Conservation (phyloP, 768 basidiomycete genomes). For the Boletellus emodensis region DNA sequence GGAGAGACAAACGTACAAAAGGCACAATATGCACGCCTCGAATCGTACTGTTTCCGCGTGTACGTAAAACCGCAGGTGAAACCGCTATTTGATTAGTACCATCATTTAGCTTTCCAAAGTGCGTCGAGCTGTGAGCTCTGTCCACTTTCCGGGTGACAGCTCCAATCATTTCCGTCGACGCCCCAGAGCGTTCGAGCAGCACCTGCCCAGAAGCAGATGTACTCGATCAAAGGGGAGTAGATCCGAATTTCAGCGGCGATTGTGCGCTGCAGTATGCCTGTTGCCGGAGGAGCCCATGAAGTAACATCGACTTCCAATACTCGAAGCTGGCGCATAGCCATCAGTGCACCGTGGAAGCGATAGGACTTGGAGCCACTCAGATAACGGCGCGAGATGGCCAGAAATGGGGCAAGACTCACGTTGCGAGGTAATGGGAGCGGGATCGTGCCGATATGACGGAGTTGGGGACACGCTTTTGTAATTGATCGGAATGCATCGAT, state of each 20-base stretch:
- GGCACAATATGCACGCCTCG: slow-evolving; percentile 22
- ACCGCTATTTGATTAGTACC: slow-evolving; percentile 11
- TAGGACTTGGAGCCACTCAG: slow-evolving; percentile 29
- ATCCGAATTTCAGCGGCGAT: slow-evolving; percentile 38
- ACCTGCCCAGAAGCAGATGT: slow-evolving; percentile 34
- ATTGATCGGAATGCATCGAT: slow-evolving; percentile 31
- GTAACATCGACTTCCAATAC: slow-evolving; percentile 37
- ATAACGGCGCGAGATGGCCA: slow-evolving; percentile 12
- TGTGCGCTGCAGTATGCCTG: slow-evolving; percentile 31
- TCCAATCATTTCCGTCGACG: slow-evolving; percentile 36
- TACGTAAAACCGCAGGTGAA: slow-evolving; percentile 25
- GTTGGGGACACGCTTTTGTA: slow-evolving; percentile 30
- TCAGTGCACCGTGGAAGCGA: slow-evolving; percentile 32
- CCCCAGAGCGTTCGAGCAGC: slow-evolving; percentile 27
- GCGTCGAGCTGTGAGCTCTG: slow-evolving; percentile 27
- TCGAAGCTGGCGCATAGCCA: slow-evolving; percentile 32
- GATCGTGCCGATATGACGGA: slow-evolving; percentile 39
- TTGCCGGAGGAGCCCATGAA: slow-evolving; percentile 32
- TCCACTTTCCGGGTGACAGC: slow-evolving; percentile 22
- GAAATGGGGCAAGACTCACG: slow-evolving; percentile 26
- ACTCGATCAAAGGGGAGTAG: slow-evolving; percentile 34
- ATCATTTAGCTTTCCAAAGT: slow-evolving; percentile 28
- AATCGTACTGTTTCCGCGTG: slow-evolving; percentile 13
- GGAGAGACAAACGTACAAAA: slow-evolving; percentile 20
- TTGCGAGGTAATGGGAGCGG: slow-evolving; percentile 33